Conservation (phyloP, 1,284 basidiomycete genomes). For the Cystobasidium slooffiae region DNA sequence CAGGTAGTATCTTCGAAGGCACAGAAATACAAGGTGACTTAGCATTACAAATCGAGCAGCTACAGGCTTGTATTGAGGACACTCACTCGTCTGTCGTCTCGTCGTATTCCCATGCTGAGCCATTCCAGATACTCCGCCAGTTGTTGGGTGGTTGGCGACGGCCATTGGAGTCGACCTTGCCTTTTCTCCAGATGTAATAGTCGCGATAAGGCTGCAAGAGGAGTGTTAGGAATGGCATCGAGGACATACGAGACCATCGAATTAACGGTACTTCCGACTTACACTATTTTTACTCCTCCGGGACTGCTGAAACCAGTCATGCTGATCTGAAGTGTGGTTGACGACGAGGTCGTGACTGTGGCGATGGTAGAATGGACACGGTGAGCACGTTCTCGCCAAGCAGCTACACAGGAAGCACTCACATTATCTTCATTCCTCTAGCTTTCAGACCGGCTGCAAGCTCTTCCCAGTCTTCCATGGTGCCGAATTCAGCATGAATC, state of each 20-base stretch:
- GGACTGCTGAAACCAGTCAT: constrained; percentile 74
- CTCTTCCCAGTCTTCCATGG: constrained; percentile 71
- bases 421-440: constrained; percentile 65
- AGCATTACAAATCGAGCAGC: too few relatives aligned
- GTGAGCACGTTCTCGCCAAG: background rate
- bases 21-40: too few relatives aligned
- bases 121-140: constrained; percentile 61
- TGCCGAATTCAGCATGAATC: constrained; percentile 74
- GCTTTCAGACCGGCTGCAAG: constrained; percentile 66
- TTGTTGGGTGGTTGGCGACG: constrained; percentile 66
- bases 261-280: background rate
- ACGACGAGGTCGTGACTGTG: constrained; percentile 30
- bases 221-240: background rate
- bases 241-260: too few relatives aligned
- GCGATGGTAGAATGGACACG: background rate
- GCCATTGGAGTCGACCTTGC: constrained; percentile 61
- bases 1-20: constrained; percentile 64
- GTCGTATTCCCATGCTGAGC: constrained; percentile 12
- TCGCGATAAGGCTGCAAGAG: constrained; percentile 62
- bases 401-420: background rate
- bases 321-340: constrained; percentile 57
- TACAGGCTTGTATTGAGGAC: too few relatives aligned
- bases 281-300: constrained; percentile 64
- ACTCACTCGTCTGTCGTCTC: background rate
- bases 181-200: constrained; percentile 76